Evolutionary conservation across 345 rosid species (phyloP), one percentile per base, ranked within the genome.

Genomic region (Draba incana): DNA sequence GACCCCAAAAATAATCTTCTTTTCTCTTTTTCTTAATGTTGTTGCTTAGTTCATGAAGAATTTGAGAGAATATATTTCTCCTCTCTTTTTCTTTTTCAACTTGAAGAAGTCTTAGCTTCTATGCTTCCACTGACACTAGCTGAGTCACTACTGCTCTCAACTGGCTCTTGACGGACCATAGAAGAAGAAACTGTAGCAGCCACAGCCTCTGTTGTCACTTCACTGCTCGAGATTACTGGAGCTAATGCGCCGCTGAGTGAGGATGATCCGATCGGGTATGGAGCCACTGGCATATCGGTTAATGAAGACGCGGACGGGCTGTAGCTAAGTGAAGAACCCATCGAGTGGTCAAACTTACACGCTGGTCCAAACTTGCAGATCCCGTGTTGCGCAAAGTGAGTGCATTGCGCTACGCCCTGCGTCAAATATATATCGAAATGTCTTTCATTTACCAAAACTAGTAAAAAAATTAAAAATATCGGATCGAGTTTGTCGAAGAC

Each of bases 281-380:
- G 92, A 10, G 89, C 85, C 44, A 92, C 91, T 0, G 98, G 98
- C 90, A 95, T 89, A 74, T 95, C 99, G 10, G 87, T 76, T 12
- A 95, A 81, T 46, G 99, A 92, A 70, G 97, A 95, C 14, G 89
- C 96, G 4, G 98, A 92, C 6, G 97, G 93, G 66, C 89, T 91
- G 90, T 91, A 88, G 75, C 90, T 84, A 27, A 84, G 80, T 0
- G 79, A 62, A 68, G 79, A 62, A 70, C 84, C 83, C 81, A 83
- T 81, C 6, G 96, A 86, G 82, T 95, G 99, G 59, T 95, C 92
- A 58, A 86, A 95, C 81, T 80, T 89, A 77, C 97, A 91, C 3
- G 89, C 81, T 16, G 84, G 55, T 23, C 92, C 91, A 66, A 86
- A 88, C 79, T 86, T 90, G 86, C 97, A 88, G 10, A 69, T 83